A percentile compares a stretch with the other conserved stretches of the same genome.
Conservation (phyloP, 23 red algal species). For the Gracilaria gracilis region DNA sequence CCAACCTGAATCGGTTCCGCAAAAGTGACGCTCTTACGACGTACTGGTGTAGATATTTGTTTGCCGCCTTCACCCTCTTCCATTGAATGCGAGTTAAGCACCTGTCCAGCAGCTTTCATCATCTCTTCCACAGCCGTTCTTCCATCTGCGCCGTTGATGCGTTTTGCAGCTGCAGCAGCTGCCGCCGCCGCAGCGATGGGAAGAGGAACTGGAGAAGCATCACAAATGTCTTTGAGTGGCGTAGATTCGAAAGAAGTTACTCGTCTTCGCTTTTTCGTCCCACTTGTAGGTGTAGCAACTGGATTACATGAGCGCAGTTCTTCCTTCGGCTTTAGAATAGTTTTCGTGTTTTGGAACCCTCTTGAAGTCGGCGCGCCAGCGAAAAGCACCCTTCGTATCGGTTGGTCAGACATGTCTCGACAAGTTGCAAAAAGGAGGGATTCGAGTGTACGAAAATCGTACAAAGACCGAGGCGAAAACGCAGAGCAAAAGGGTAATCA, state of each 20-base stretch:
- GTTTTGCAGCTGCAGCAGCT: not conserved
- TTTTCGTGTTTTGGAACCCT: not conserved
- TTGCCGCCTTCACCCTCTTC: not conserved
- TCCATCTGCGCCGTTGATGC: not conserved
- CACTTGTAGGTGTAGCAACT: not conserved
- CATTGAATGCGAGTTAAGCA: not conserved
- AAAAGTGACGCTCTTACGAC: not conserved
- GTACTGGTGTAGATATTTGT: not conserved
- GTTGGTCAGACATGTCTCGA: constrained; percentile 5
- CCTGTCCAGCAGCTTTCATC: not conserved
- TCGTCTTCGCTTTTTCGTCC: constrained; percentile 9
- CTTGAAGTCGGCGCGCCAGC: not conserved
- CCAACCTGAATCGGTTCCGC: not conserved
- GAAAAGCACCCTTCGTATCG: constrained; percentile 3
- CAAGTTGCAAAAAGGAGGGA: too few relatives aligned
- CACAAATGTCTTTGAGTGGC: not conserved
- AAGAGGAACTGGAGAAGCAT: constrained; percentile 8
- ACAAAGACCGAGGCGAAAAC: too few relatives aligned
- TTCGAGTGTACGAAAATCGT: too few relatives aligned
- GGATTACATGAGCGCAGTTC: not conserved
- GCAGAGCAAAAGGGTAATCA: too few relatives aligned
- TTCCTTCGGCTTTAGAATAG: constrained; percentile 14
- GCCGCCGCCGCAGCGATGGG: constrained; percentile 17
- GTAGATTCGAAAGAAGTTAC: not conserved
- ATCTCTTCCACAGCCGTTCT: not conserved